A percentile compares a stretch with the other conserved stretches of the same genome.
Evolutionary conservation across 257 asterid species (phyloP).

Genomic region (Solanum virginianum): DNA sequence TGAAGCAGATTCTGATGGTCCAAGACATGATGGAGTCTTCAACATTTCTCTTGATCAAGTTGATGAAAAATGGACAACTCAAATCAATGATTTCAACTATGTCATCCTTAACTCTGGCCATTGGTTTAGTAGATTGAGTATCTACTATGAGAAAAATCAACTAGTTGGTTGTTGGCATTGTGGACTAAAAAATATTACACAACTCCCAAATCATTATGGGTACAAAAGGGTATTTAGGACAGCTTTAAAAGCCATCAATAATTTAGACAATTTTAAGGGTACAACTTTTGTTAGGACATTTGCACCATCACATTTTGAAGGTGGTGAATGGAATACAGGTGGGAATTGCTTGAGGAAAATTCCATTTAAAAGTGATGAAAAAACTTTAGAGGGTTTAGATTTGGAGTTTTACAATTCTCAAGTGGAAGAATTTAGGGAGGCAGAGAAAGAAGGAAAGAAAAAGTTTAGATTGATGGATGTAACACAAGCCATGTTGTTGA

Average conservation of each 20-base stretch:
- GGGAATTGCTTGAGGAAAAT: conserved; percentile 1
- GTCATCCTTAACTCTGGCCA: conserved; percentile 1
- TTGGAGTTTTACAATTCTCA: background rate
- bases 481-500: conserved; percentile 38
- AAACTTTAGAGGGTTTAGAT: background rate
- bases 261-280: background rate
- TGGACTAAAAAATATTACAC: background rate
- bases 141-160: background rate
- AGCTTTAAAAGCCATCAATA: background rate
- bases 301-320: conserved; percentile 4
- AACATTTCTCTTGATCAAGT: conserved; percentile 1
- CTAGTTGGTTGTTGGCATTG: background rate
- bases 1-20: background rate
- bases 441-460: background rate
- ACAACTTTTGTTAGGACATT: background rate
- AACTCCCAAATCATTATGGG: background rate
- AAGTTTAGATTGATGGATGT: conserved; percentile 24
- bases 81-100: background rate
- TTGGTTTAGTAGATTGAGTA: background rate
- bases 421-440: background rate
- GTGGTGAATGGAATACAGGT: conserved; percentile 3
- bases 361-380: background rate
- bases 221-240: background rate
- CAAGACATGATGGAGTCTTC: background rate
- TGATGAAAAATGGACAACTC: background rate